Evolutionary conservation across 1,284 basidiomycete genomes (phyloP), one percentile per base, ranked within the genome.

Genomic region (Heterobasidion parviporum): DNA sequence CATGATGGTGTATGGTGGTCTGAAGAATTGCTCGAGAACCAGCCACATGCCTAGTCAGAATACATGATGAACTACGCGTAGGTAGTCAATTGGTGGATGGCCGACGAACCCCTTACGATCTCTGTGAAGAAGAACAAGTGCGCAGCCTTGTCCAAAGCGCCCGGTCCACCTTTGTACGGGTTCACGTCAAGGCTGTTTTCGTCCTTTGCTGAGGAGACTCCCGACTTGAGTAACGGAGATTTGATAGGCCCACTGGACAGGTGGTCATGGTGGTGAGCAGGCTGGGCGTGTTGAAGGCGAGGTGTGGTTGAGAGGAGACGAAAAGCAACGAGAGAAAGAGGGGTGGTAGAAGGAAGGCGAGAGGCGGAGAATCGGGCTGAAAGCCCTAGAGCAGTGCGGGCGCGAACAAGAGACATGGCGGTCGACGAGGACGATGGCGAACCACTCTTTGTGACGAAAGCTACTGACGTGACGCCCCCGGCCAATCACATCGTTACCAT

Each of bases 121-220:
- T 99, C 97, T 59, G 96, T 98, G 72, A 99, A 94, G 82, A 99
- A 98, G 81, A 99, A 98, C 53, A 98, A 69, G 71, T 96, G 90
- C 50, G 91, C 88, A 45, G 96, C 95, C 74, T 99, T 99, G 78
- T 98, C 93, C 54, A 98, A 76, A 38, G 95, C 92, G 67, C 87
- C 87, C 16, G 91, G 92, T 1, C 94, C 94, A 53, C 74, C 76
- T 65, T 81, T 80, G 76, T 90, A 92, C 45, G 83, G 81, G 65
- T 88, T 75, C 4, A 80, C 65, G 63, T 82, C 74, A 53, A 77
- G 79, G 46, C 76, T 80, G 0, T 74, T 70, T 54, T 78, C 72
- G 59, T 79, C 74, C 59, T 69, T 62, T 58, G 72, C 65, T 58
- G 69, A 63, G 69, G 74, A 64, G 63, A 63, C 59, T 61, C 70